Evolutionary conservation across 805 yeast genomes (phyloP), one percentile per base, ranked within the genome.

Genomic region (Ogataea pilisensis): DNA sequence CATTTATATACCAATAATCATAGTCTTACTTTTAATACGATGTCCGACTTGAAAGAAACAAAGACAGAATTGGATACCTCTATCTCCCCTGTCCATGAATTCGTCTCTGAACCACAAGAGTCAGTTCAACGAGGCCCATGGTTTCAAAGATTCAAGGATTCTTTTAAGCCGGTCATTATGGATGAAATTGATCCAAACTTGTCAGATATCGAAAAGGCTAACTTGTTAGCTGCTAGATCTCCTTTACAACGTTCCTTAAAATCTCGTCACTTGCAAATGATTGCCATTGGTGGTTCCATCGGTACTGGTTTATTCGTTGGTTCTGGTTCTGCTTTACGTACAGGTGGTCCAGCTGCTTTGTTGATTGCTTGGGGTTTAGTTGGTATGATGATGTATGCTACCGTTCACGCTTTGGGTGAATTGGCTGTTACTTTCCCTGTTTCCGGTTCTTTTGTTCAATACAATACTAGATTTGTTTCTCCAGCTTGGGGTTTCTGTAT

Each of bases 241-340:
- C 76, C 76, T 9, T 60, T 71, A 48, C 57, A 69, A 24, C 62
- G 80, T 37, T 57, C 69, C 1, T 66, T 82, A 37, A 78, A 75
- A 51, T 72, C 76, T 33, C 70, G 90, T 55, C 91, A 85, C 58
- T 63, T 85, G 50, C 80, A 82, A 45, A 80, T 84, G 87, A 85
- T 85, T 64, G 89, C 93, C 37, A 69, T 85, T 46, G 93, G 91
- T 50, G 90, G 91, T 32, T 75, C 84, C 44, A 85, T 86, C 50
- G 95, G 95, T 52, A 82, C 91, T 7, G 95, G 93, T 55, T 68
- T 87, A 38, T 78, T 87, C 45, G 83, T 87, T 24, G 87, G 88
- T 54, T 75, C 88, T 2, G 85, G 86, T 44, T 61, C 71, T 14
- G 74, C 85, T 2, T 63, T 85, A 38, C 50, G 71, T 16, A 66